phyloP scores from a whole-genome alignment of 495 filamentous ascomycete genomes.

The Penicillium egyptiacum region DNA sequence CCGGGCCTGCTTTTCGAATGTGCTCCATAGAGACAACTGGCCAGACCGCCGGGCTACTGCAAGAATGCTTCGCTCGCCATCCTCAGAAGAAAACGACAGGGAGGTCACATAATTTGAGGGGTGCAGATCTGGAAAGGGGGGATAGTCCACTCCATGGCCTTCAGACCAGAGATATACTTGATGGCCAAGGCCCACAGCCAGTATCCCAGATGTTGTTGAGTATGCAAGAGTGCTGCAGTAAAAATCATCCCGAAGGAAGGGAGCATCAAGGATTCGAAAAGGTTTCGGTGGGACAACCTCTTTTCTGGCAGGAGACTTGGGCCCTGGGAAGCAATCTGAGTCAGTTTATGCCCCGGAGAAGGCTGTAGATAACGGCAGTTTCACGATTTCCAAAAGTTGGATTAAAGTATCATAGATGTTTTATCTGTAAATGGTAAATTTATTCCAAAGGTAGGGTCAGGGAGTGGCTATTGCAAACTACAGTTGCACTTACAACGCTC shows the following conservation, averaged over 20 bases:
- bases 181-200: conserved; percentile 83
- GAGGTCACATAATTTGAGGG: conserved; percentile 69
- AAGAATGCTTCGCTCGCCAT: conserved; percentile 76
- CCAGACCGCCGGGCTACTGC: conserved; percentile 80
- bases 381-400: conserved; percentile 8
- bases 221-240: conserved; percentile 94
- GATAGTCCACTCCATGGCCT: conserved; percentile 51
- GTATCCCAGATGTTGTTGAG: conserved; percentile 64
- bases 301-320: conserved; percentile 13
- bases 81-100: conserved; percentile 79
- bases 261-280: conserved; percentile 89
- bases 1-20: conserved; percentile 58
- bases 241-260: conserved; percentile 85
- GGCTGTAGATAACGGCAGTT: not conserved
- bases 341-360: conserved; percentile 14
- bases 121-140: conserved; percentile 42
- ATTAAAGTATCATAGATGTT: conserved; percentile 12
- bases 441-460: not conserved
- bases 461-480: not conserved
- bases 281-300: conserved; percentile 62
- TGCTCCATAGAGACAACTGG: conserved; percentile 60
- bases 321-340: conserved; percentile 25
- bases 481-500: conserved; percentile 47
- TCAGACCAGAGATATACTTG: conserved; percentile 92
- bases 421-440: conserved; percentile 7